These are phyloP conservation scores for Linaria vulgaris DNA, from an alignment of 257 asterid genomes.

Conservation along the genomic window DNA sequence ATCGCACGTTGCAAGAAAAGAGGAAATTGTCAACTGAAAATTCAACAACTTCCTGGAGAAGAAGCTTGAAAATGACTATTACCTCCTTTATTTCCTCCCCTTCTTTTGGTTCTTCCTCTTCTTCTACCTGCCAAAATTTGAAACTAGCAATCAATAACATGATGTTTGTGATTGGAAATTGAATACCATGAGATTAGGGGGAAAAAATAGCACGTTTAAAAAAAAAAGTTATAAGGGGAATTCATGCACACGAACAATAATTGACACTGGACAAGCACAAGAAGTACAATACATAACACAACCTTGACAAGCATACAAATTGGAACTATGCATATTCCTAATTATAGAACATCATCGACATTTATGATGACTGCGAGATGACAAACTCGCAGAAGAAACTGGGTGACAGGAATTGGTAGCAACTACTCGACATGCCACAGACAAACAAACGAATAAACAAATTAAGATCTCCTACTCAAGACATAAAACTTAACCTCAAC, in stretches of 20 bases:
- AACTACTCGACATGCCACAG: constrained; percentile 3
- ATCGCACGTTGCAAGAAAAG: constrained; percentile 12
- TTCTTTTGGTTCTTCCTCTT: constrained; percentile 89
- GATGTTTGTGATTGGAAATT: not conserved
- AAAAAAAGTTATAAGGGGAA: no score
- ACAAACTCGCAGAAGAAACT: not conserved
- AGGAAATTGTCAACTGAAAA: not conserved
- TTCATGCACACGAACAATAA: no score
- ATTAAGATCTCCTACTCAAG: not conserved
- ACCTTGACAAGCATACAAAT: no score
- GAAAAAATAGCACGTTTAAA: no score
- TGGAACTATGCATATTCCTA: no score
- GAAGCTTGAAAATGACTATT: constrained; percentile 19
- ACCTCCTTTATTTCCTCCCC: constrained; percentile 93
- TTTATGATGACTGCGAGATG: not conserved
- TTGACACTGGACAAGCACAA: no score
- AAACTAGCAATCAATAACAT: constrained; percentile 14
- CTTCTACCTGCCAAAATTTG: constrained; percentile 73
- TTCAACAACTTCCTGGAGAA: not conserved
- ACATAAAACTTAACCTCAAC: constrained; percentile 60
- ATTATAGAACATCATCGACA: not conserved
- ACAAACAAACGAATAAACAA: not conserved
- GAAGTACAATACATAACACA: no score
- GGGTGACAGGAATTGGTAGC: not conserved
- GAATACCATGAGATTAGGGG: not conserved